A percentile compares a stretch with the other conserved stretches of the same genome.
Conservation (phyloP, 169 alveolate species). For the Eimeria sp. region DNA sequence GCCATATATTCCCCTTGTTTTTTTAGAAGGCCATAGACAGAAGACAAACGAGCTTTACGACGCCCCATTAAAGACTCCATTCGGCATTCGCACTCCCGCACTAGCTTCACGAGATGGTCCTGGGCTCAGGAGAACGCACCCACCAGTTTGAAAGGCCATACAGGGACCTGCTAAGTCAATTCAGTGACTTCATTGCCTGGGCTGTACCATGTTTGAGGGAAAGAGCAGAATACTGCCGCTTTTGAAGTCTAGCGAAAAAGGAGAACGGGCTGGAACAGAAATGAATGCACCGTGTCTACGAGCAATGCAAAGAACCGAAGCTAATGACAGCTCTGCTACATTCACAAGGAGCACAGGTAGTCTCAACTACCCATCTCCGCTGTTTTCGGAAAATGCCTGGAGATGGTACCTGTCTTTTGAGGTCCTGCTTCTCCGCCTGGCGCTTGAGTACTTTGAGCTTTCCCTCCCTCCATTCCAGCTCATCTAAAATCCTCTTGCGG, state of each 20-base stretch:
- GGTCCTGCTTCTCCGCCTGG: conserved; percentile 63
- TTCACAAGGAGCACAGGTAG: neutral
- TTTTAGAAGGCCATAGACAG: conserved; percentile 57
- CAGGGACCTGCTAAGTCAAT: neutral
- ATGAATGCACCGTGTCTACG: neutral
- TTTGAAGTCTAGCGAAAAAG: neutral
- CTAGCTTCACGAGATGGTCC: conserved; percentile 61
- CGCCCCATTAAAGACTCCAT: conserved; percentile 53
- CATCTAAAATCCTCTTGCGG: conserved; percentile 60
- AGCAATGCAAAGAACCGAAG: neutral
- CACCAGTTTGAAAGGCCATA: neutral
- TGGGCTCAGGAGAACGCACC: neutral
- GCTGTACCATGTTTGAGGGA: neutral
- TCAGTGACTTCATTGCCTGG: neutral
- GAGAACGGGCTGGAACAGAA: neutral
- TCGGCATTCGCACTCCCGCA: conserved; percentile 69
- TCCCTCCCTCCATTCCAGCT: conserved; percentile 57
- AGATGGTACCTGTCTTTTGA: conserved; percentile 15
- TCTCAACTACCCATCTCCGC: neutral
- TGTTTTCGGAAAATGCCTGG: too few relatives aligned
- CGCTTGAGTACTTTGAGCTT: conserved; percentile 55
- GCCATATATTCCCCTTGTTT: conserved; percentile 59
- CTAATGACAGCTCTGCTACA: neutral
- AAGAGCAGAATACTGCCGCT: neutral
- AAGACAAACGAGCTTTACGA: conserved; percentile 26